Percentiles rank a stretch among this genome's conserved stretches.
Evolutionary conservation across 768 basidiomycete species (phyloP).

Genomic region (Chiua virens): DNA sequence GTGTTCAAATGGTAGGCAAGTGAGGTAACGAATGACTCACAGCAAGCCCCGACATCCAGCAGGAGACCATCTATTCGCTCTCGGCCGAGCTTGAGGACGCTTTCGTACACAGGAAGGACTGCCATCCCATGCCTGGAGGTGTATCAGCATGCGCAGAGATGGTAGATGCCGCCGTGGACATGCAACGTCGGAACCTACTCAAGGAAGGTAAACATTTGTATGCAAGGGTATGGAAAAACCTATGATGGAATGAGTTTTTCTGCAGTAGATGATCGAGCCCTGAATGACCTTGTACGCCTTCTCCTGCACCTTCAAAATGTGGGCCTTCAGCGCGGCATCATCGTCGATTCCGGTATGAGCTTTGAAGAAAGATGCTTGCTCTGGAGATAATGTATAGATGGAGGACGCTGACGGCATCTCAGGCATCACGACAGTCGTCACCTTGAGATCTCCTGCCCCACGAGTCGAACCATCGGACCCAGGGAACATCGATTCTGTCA

Average conservation of each 20-base stretch:
- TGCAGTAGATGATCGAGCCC: no score
- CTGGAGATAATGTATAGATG: conserved; percentile 6
- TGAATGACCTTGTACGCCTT: conserved; percentile 32
- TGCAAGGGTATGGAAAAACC: conserved; percentile 31
- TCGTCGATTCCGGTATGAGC: conserved; percentile 28
- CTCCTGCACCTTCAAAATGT: conserved; percentile 30
- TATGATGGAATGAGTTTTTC: neutral
- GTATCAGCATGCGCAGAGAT: neutral
- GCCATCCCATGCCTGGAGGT: conserved; percentile 11
- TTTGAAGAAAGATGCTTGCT: conserved; percentile 30
- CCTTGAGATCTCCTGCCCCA: neutral
- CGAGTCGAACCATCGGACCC: no score
- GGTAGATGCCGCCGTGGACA: no score
- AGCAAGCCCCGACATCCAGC: conserved; percentile 39
- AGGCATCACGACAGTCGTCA: neutral
- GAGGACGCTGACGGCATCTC: neutral
- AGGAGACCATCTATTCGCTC: conserved; percentile 38
- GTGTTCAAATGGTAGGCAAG: neutral
- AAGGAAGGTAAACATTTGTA: conserved; percentile 25
- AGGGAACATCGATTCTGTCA: no score
- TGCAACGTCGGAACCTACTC: conserved; percentile 3
- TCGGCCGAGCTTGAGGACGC: conserved; percentile 36
- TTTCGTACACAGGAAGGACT: conserved; percentile 17
- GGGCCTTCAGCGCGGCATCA: neutral
- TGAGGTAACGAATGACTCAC: conserved; percentile 29